phyloP scores from a whole-genome alignment of 148 eudicot genomes.

The Diospyros kaki region DNA sequence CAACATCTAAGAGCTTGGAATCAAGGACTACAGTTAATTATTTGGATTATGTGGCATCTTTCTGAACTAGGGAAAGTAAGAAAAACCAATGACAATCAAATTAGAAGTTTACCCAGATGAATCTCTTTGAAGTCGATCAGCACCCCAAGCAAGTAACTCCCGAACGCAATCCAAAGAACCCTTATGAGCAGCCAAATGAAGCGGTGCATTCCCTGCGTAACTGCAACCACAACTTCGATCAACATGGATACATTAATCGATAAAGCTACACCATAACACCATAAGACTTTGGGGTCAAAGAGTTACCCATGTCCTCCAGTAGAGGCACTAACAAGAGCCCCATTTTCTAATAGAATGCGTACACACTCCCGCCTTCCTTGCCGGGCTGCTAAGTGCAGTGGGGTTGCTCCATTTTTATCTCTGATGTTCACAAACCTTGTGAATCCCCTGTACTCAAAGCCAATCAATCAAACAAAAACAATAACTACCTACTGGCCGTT shows the following conservation, averaged over 20 bases:
- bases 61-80: conserved; percentile 1
- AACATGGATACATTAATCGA: neutral
- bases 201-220: conserved; percentile 23
- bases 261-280: neutral
- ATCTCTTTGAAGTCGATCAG: conserved; percentile 27
- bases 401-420: conserved; percentile 26
- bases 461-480: neutral
- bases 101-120: conserved; percentile 23
- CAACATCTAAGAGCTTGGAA: neutral
- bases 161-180: conserved; percentile 35
- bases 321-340: conserved; percentile 31
- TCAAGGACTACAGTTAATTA: neutral
- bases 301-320: conserved; percentile 18
- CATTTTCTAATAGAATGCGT: conserved; percentile 21
- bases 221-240: conserved; percentile 12
- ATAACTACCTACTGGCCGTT: neutral
- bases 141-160: conserved; percentile 29
- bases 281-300: neutral
- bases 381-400: conserved; percentile 28
- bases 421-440: conserved; percentile 32
- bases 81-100: neutral
- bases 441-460: conserved; percentile 25
- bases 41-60: no score
- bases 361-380: conserved; percentile 21
- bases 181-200: conserved; percentile 30